Conservation (phyloP, 306 rosid species). For the Albizia julibrissin region DNA sequence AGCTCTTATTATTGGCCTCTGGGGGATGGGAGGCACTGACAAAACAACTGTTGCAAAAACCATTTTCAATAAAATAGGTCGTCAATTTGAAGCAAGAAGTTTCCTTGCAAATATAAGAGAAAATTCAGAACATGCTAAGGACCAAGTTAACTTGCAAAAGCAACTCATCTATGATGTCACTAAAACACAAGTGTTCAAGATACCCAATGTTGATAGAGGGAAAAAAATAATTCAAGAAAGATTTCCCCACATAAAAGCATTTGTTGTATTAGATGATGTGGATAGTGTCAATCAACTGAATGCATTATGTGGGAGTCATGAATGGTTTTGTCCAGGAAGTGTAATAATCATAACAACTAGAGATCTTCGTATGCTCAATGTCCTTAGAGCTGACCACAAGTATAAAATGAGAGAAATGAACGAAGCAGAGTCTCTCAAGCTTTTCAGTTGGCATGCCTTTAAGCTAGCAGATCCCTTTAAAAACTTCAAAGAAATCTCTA, state of each 20-base stretch:
- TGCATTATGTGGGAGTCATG: background rate
- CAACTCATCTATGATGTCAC: background rate
- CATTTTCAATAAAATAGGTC: background rate
- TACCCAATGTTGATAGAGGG: background rate
- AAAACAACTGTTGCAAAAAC: background rate
- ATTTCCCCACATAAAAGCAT: background rate
- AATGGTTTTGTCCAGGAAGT: background rate
- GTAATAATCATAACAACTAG: background rate
- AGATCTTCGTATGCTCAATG: background rate
- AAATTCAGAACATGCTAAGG: background rate
- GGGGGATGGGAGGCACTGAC: background rate
- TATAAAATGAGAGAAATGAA: background rate
- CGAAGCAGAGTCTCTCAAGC: slow-evolving; percentile 2
- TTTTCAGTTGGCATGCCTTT: slow-evolving; percentile 16
- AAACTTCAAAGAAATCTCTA: background rate
- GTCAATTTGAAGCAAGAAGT: background rate
- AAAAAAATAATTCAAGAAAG: background rate
- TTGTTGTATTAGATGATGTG: background rate
- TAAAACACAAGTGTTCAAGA: background rate
- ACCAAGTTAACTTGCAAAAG: background rate
- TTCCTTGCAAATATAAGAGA: background rate
- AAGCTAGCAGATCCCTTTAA: background rate
- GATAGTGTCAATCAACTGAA: background rate
- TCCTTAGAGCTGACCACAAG: background rate
- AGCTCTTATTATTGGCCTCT: background rate